A percentile compares a stretch with the other conserved stretches of the same genome.
phyloP scores from a whole-genome alignment of 495 filamentous ascomycete species.

The Penicillium canariense region DNA sequence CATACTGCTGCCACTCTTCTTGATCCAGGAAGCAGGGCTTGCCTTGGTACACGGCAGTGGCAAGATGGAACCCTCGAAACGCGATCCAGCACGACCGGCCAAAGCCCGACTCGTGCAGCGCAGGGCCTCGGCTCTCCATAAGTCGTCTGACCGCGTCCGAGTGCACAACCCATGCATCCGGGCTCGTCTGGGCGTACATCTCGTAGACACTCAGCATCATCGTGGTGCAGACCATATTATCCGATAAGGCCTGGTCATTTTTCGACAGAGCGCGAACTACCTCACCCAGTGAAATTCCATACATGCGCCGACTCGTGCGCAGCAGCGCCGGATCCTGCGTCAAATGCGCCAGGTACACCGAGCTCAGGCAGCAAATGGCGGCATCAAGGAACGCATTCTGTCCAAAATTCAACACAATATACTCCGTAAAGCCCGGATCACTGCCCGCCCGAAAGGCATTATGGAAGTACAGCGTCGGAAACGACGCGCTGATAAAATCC shows the following conservation, averaged over 20 bases:
- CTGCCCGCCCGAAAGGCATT: slow-evolving; percentile 30
- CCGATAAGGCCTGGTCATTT: slow-evolving; percentile 23
- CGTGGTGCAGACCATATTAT: slow-evolving; percentile 32
- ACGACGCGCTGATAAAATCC: slow-evolving; percentile 31
- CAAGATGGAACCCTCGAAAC: slow-evolving; percentile 35
- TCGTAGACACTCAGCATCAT: slow-evolving; percentile 41
- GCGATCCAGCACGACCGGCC: slow-evolving; percentile 31
- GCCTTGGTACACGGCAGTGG: slow-evolving; percentile 27
- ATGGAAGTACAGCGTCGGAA: slow-evolving; percentile 34
- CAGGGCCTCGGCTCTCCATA: slow-evolving; percentile 29
- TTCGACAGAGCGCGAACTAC: slow-evolving; percentile 23
- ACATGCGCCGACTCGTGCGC: slow-evolving; percentile 30
- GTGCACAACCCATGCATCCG: slow-evolving; percentile 34
- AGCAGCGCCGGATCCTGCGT: slow-evolving; percentile 24
- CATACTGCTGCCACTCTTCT: slow-evolving; percentile 29
- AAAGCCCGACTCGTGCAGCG: slow-evolving; percentile 19
- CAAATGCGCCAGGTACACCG: slow-evolving; percentile 29
- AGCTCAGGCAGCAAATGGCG: slow-evolving; percentile 31
- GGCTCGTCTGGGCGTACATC: slow-evolving; percentile 35
- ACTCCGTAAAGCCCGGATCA: slow-evolving; percentile 25
- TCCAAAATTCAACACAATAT: slow-evolving; percentile 26
- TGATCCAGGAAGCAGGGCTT: slow-evolving; percentile 33
- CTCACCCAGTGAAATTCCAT: slow-evolving; percentile 26
- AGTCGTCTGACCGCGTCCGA: slow-evolving; percentile 29
- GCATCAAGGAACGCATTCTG: slow-evolving; percentile 27